These are phyloP conservation scores for Lanmaoa rubissima DNA, from an alignment of 768 basidiomycete species.

Conservation along the genomic window DNA sequence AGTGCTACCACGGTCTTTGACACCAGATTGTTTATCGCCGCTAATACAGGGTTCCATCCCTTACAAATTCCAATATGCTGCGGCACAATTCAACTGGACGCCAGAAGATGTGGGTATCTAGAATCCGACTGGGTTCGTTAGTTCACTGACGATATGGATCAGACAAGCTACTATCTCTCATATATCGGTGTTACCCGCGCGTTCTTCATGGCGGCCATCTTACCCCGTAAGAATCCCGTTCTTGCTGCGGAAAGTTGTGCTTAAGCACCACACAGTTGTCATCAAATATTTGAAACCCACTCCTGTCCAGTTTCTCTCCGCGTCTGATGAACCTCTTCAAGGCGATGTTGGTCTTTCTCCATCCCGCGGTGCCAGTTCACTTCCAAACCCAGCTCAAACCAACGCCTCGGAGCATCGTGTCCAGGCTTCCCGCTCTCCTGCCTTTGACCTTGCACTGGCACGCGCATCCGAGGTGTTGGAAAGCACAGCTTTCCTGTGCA, in stretches of 20 bases:
- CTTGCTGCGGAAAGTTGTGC: not conserved
- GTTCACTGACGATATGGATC: not conserved
- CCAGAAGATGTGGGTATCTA: conserved; percentile 53
- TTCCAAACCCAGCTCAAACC: not conserved
- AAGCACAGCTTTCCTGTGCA: conserved; percentile 45
- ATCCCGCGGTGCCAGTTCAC: conserved; percentile 1
- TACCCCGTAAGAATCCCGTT: conserved; percentile 53
- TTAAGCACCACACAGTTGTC: conserved; percentile 38
- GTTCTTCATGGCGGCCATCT: conserved; percentile 48
- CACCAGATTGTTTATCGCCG: not conserved
- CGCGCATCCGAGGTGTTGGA: conserved; percentile 62
- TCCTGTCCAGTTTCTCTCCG: conserved; percentile 16
- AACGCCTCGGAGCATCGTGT: not conserved
- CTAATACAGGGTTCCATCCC: conserved; percentile 49
- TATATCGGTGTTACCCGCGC: conserved; percentile 53
- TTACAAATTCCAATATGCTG: conserved; percentile 66
- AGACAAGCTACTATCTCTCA: conserved; percentile 78
- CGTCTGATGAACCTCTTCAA: conserved; percentile 19
- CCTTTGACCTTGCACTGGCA: conserved; percentile 71
- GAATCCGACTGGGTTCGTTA: not conserved
- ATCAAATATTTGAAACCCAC: conserved; percentile 54
- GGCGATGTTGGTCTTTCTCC: not conserved
- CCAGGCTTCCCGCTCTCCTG: conserved; percentile 35
- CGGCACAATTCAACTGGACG: conserved; percentile 60
- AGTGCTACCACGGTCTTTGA: conserved; percentile 24